Evolutionary conservation across 1,284 basidiomycete species (phyloP).

Genomic region (Sphaerobolus stellatus): DNA sequence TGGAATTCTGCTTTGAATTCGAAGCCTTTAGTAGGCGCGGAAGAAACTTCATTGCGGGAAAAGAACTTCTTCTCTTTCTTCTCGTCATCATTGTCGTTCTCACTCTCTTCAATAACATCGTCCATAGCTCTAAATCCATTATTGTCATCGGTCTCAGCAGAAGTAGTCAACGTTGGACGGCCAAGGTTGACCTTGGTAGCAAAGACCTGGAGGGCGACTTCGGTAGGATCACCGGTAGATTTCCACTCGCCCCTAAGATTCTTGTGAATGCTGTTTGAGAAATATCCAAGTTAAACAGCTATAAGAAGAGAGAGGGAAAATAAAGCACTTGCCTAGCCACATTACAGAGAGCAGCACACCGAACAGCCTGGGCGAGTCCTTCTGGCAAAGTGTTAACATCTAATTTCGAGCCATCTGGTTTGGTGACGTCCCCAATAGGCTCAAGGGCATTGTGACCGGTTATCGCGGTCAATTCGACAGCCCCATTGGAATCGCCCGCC

Average conservation of each 20-base stretch:
- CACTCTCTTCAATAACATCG: background rate
- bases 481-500: conserved; percentile 15
- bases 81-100: background rate
- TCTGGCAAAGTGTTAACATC: background rate
- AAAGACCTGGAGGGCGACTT: conserved; percentile 65
- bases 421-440: background rate
- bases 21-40: too few species aligned
- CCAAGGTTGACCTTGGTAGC: conserved; percentile 50
- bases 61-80: too few species aligned
- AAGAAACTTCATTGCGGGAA: too few species aligned
- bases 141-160: conserved; percentile 25
- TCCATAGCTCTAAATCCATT: background rate
- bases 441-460: background rate
- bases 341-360: background rate
- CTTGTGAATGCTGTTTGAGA: conserved; percentile 31
- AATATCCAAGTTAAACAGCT: conserved; percentile 38
- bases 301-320: background rate
- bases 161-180: conserved; percentile 64
- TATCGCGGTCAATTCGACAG: conserved; percentile 18
- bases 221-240: conserved; percentile 69
- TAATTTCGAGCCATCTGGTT: conserved; percentile 2
- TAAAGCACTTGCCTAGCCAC: background rate
- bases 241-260: conserved; percentile 54
- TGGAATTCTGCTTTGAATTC: background rate
- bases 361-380: background rate